A percentile compares a stretch with the other conserved stretches of the same genome.
phyloP scores from a whole-genome alignment of 371 early-diverging fungal species.

The Mucor saturninus region DNA sequence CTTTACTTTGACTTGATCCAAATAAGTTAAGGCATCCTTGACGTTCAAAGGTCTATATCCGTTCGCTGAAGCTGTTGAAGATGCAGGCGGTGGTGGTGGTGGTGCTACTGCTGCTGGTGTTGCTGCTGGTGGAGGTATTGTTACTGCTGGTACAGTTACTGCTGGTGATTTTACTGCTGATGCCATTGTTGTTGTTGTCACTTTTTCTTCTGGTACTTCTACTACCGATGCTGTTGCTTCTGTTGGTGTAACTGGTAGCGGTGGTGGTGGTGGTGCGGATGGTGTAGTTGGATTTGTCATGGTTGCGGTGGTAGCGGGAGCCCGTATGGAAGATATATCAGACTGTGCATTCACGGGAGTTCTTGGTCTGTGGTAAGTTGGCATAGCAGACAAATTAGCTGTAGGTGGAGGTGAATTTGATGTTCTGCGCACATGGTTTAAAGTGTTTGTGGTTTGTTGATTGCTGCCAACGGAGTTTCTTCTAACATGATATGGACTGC shows the following conservation, averaged over 20 bases:
- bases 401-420: conserved; percentile 4
- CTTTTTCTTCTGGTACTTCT: too few relatives aligned
- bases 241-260: not conserved
- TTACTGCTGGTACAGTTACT: too few relatives aligned
- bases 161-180: too few relatives aligned
- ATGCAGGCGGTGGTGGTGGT: not conserved
- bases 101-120: not conserved
- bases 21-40: conserved; percentile 93
- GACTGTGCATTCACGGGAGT: conserved; percentile 4
- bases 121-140: not conserved
- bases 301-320: too few relatives aligned
- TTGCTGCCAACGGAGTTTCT: conserved; percentile 11
- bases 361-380: conserved; percentile 13
- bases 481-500: conserved; percentile 17
- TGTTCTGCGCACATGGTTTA: not conserved
- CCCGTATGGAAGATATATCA: not conserved
- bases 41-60: conserved; percentile 60
- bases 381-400: conserved; percentile 3
- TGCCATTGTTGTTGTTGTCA: too few relatives aligned
- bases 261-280: not conserved
- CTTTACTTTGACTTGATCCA: conserved; percentile 96
- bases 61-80: not conserved
- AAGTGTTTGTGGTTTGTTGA: not conserved
- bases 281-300: not conserved
- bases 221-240: too few relatives aligned